Evolutionary conservation across 2,329 filamentous ascomycete genomes (phyloP), one percentile per base, ranked within the genome.

Genomic region (Microcyclosporella mali): DNA sequence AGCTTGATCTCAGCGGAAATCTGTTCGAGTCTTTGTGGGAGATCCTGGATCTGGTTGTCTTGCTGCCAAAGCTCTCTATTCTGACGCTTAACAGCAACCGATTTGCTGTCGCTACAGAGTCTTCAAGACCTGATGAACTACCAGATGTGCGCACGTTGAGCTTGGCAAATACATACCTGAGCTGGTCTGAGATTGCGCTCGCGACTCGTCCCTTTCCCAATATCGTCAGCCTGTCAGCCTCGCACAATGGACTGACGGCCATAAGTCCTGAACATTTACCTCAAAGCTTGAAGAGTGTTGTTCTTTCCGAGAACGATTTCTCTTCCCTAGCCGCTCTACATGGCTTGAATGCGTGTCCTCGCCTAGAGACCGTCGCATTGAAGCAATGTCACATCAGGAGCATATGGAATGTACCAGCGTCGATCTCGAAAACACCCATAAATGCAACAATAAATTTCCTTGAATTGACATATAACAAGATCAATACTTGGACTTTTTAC

Each of bases 1-100:
- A 95, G 59, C 70, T 97, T 34, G 89, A 95, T 60, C 64, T 98
- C 32, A 88, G 88, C 58, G 78, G 87, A 38, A 97, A 94, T 61
- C 64, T 95, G 27, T 81, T 97, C 56, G 79, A 81, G 42, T 68
- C 67, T 9, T 77, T 89, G 62, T 67, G 68, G 2, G 78, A 85
- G 17, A 74, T 95, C 8, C 74, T 79, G 14, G 71, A 75, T 2
- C 84, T 97, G 30, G 92, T 86, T 60, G 69, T 68, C 6, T 77
- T 84, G 50, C 69, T 97, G 28, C 72, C 75, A n/a, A 70, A 71
- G 15, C 62, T 97, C 50, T 77, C 70, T 43, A 50, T 41, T 19
- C 31, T 63, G 27, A 53, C 50, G 7, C 38, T 62, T 4, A 51
- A 58, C 65, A 85, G 85, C 12, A 94, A 92, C 58, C 82, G 87